A percentile compares a stretch with the other conserved stretches of the same genome.
phyloP scores from a whole-genome alignment of 345 rosid species.

The Turnera subulata region DNA sequence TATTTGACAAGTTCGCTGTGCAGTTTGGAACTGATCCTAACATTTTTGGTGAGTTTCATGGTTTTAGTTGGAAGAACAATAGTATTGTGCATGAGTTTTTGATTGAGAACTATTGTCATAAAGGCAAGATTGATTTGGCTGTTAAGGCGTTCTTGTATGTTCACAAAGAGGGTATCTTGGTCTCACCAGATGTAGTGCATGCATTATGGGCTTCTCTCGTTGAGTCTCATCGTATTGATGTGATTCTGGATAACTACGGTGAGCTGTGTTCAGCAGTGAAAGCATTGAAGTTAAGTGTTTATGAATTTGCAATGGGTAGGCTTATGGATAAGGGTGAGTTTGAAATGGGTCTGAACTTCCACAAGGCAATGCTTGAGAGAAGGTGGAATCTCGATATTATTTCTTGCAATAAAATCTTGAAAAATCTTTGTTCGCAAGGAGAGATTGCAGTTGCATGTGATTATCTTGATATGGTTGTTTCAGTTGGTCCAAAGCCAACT shows the following conservation, averaged over 20 bases:
- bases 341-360: constrained; percentile 35
- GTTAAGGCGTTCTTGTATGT: constrained; percentile 22
- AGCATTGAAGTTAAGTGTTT: constrained; percentile 10
- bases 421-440: constrained; percentile 23
- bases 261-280: constrained; percentile 21
- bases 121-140: constrained; percentile 31
- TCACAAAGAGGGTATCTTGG: constrained; percentile 11
- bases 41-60: constrained; percentile 14
- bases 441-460: constrained; percentile 26
- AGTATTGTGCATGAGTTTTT: constrained; percentile 29
- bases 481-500: constrained; percentile 43
- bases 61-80: neutral
- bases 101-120: constrained; percentile 32
- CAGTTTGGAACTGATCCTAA: constrained; percentile 18
- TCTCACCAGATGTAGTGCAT: constrained; percentile 18
- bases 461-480: constrained; percentile 28
- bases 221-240: constrained; percentile 20
- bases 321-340: constrained; percentile 34
- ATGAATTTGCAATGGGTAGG: constrained; percentile 37
- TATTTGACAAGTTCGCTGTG: constrained; percentile 36
- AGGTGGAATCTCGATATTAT: constrained; percentile 32
- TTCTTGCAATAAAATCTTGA: constrained; percentile 45
- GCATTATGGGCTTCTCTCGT: constrained; percentile 32
- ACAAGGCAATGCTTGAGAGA: constrained; percentile 21
- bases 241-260: constrained; percentile 28